Evolutionary conservation across 2,329 filamentous ascomycete genomes (phyloP).

Genomic region (Aspergillus ruber): DNA sequence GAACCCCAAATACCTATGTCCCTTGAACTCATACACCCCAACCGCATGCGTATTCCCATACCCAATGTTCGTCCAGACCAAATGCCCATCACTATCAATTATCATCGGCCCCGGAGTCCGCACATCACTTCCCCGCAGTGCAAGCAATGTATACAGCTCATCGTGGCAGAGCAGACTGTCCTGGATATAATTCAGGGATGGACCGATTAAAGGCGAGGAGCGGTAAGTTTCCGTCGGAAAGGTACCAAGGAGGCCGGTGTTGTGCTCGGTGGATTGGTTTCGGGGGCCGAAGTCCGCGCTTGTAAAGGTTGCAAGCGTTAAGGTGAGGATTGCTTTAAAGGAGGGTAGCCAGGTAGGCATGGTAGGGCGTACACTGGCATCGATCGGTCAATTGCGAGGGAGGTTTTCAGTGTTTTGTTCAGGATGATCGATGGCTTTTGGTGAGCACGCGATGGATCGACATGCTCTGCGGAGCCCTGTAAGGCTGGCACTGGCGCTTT

Average conservation of each 20-base stretch:
- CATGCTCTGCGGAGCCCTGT: too few relatives aligned
- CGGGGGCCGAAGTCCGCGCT: constrained; percentile 12
- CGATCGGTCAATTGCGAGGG: neutral
- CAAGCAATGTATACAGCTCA: constrained; percentile 35
- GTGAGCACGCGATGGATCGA: neutral
- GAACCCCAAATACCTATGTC: constrained; percentile 42
- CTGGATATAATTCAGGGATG: constrained; percentile 19
- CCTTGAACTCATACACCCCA: constrained; percentile 40
- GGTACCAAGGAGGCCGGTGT: constrained; percentile 14
- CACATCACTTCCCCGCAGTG: constrained; percentile 30
- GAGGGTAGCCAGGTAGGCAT: neutral
- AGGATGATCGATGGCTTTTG: too few relatives aligned
- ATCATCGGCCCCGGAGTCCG: constrained; percentile 38
- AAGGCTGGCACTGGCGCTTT: too few relatives aligned
- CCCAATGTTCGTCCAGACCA: constrained; percentile 39
- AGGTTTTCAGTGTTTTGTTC: too few relatives aligned
- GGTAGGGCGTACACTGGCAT: neutral
- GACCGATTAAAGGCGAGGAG: constrained; percentile 17
- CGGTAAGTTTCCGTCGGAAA: constrained; percentile 22
- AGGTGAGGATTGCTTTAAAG: neutral
- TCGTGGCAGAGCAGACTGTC: constrained; percentile 30
- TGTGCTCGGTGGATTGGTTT: constrained; percentile 11
- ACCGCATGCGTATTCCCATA: constrained; percentile 41
- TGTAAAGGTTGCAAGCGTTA: neutral
- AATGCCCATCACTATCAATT: constrained; percentile 37